phyloP scores from a whole-genome alignment of 176 grass and related monocot species.

The Carex littledalei region DNA sequence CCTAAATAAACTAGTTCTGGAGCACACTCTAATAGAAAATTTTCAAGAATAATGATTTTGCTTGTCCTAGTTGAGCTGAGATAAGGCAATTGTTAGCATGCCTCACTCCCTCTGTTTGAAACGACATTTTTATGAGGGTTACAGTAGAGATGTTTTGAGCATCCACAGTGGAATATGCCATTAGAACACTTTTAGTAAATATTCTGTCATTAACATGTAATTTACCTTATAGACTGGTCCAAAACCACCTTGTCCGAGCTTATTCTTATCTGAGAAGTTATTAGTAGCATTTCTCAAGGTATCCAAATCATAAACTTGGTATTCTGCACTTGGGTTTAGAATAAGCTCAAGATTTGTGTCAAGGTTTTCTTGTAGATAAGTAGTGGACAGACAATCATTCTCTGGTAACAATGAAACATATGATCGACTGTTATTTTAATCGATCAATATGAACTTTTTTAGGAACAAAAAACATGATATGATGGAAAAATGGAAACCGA shows the following conservation, averaged over 20 bases:
- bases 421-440: too few species aligned
- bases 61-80: too few species aligned
- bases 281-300: conserved; percentile 12
- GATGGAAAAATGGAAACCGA: too few species aligned
- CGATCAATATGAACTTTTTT: too few species aligned
- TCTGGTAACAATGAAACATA: too few species aligned
- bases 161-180: not conserved
- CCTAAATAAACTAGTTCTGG: too few species aligned
- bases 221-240: conserved; percentile 21
- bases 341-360: conserved; percentile 4
- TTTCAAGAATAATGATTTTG: too few species aligned
- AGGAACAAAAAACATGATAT: too few species aligned
- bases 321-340: conserved; percentile 4
- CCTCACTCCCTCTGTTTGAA: too few species aligned
- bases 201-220: not conserved
- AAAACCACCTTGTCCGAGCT: conserved; percentile 25
- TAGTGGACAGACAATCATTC: too few species aligned
- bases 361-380: not conserved
- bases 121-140: not conserved
- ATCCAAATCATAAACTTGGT: not conserved
- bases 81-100: too few species aligned
- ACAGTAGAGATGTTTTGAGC: not conserved
- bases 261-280: conserved; percentile 24
- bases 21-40: too few species aligned
- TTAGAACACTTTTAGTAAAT: not conserved